These are phyloP conservation scores for Cucurbita moschata DNA, from an alignment of 306 rosid species.

Conservation along the genomic window DNA sequence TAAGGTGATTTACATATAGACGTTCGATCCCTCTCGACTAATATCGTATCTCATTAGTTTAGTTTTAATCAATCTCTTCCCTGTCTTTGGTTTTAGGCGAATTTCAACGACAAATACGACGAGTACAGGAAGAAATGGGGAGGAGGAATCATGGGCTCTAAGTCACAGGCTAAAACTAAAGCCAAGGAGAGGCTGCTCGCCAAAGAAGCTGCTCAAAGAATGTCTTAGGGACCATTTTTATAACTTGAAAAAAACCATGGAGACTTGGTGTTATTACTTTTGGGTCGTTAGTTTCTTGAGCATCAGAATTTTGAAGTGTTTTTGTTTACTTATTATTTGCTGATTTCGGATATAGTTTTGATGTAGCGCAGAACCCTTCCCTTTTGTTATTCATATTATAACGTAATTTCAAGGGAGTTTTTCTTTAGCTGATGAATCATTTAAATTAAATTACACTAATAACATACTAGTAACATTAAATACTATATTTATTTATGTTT, in stretches of 20 bases:
- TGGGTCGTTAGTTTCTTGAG: no score
- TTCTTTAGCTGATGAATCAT: background rate
- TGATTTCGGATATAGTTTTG: background rate
- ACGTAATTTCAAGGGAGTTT: background rate
- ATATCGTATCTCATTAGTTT: no score
- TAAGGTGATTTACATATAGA: constrained; percentile 23
- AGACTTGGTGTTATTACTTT: background rate
- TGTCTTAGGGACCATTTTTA: constrained; percentile 18
- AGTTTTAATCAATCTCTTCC: background rate
- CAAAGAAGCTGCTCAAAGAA: constrained; percentile 73
- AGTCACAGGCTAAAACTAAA: constrained; percentile 65
- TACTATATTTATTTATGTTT: no score
- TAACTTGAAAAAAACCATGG: background rate
- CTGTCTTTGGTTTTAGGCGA: constrained; percentile 28
- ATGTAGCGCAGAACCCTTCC: background rate
- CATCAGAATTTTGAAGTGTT: background rate
- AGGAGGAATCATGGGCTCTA: constrained; percentile 83
- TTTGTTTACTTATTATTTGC: background rate
- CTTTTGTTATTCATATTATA: background rate
- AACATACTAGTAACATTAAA: no score
- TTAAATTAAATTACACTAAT: no score
- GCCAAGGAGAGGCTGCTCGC: constrained; percentile 58
- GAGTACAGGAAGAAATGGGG: constrained; percentile 80
- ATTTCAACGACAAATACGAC: constrained; percentile 59
- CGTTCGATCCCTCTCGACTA: background rate